Evolutionary conservation across 495 filamentous ascomycete genomes (phyloP), one percentile per base, ranked within the genome.

Genomic region (Podospora comata): DNA sequence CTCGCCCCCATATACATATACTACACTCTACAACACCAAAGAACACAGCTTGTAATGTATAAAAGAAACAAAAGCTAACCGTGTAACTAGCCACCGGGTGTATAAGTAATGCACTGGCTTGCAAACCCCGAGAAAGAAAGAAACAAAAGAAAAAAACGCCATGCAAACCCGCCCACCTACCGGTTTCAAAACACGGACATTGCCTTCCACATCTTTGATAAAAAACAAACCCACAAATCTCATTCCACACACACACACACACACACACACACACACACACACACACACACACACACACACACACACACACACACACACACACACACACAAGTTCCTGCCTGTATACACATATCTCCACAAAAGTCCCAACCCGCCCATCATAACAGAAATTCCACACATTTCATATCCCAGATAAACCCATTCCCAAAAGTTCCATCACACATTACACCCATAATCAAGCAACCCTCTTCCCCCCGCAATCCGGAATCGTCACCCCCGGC

Each of bases 401-500:
- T 58, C 55, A 26, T 20, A 58, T 58, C 55, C 55, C 54, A 58
- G 26, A 7, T 58, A 19, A 56, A 9, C 4, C 54, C 54, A 18
- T 56, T 56, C 19, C 54, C 6, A 32, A 32, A 32, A 32, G 30
- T 58, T 26, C 55, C 55, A 26, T 65, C 26, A 65, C 7, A 32
- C 39, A 48, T 48, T 48, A 48, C 23, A 23, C 39, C 39, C 39
- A 48, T 48, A 4, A 61, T 62, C 26, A 70, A 53, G 26, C 19
- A 32, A 89, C 84, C 23, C 87, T 91, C 81, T 91, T 87, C 53
- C 92, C 93, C 15, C 85, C 90, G 72, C 94, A 98, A 73, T 92
- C 89, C 26, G 95, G 95, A 72, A 99, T 96, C 75, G 86, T 89
- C 65, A 99, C 76, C 11, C 94, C 93, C 2, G 83, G 72, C 78